A percentile compares a stretch with the other conserved stretches of the same genome.
phyloP scores from a whole-genome alignment of 2,329 filamentous ascomycete genomes.

The Pseudocercospora crystallina region DNA sequence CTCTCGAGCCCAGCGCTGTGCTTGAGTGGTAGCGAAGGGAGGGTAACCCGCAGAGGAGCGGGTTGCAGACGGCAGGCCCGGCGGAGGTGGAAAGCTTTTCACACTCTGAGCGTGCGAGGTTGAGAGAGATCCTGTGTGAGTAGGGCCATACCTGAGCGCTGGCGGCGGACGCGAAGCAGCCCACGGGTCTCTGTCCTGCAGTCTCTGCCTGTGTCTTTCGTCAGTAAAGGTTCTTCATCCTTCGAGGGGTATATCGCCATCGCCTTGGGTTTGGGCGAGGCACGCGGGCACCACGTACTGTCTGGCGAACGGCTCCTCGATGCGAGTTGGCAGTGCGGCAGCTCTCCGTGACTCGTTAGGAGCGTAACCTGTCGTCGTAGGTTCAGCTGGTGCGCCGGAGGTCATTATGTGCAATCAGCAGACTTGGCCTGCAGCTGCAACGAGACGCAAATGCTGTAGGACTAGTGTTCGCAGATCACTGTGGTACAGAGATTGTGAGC shows the following conservation, averaged over 20 bases:
- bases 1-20: conserved; percentile 30
- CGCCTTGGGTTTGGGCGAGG: conserved; percentile 3
- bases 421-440: conserved; percentile 25
- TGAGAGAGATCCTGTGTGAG: conserved; percentile 21
- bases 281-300: conserved; percentile 19
- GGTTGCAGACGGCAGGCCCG: conserved; percentile 25
- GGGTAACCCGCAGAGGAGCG: conserved; percentile 23
- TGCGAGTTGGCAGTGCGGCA: conserved; percentile 24
- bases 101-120: conserved; percentile 23
- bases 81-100: conserved; percentile 29
- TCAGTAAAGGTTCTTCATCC: conserved; percentile 7
- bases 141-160: conserved; percentile 30
- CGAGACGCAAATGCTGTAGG: conserved; percentile 22
- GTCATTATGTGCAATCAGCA: conserved; percentile 27
- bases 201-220: conserved; percentile 25
- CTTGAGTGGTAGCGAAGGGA: conserved; percentile 25
- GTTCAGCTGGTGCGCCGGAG: conserved; percentile 25
- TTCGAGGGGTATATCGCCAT: not conserved
- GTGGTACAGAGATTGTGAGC: conserved; percentile 25
- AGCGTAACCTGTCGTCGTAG: conserved; percentile 27
- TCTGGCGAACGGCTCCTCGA: conserved; percentile 27
- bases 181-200: conserved; percentile 32
- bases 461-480: conserved; percentile 27
- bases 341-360: conserved; percentile 27
- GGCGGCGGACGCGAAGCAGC: conserved; percentile 26